phyloP scores from a whole-genome alignment of 2,329 filamentous ascomycete genomes.

The Phialemoniopsis sp. region DNA sequence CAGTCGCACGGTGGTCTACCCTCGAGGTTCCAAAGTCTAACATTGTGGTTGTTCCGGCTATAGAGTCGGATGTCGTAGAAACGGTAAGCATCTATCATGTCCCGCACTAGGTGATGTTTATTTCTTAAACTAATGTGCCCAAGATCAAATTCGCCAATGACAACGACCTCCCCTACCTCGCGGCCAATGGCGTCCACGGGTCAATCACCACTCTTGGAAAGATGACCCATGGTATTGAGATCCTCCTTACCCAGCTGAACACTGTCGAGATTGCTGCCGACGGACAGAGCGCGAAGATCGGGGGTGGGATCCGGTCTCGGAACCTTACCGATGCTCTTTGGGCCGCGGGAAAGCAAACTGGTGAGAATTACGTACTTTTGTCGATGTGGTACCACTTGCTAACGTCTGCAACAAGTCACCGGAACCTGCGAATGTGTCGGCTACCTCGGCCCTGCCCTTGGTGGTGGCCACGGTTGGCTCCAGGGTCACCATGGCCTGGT shows the following conservation, averaged over 20 bases:
- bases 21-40: constrained; percentile 35
- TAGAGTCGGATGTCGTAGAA: constrained; percentile 42
- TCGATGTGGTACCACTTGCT: too few relatives aligned
- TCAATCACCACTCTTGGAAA: constrained; percentile 41
- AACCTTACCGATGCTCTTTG: constrained; percentile 42
- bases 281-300: constrained; percentile 39
- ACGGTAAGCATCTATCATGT: constrained; percentile 26
- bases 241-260: constrained; percentile 39
- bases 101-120: not conserved
- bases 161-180: constrained; percentile 43
- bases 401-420: constrained; percentile 24
- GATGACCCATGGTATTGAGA: constrained; percentile 46
- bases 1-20: constrained; percentile 40
- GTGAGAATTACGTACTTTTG: constrained; percentile 13
- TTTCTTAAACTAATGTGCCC: not conserved
- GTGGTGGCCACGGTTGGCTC: constrained; percentile 53
- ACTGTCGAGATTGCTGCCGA: constrained; percentile 34
- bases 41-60: constrained; percentile 40
- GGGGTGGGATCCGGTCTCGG: constrained; percentile 42
- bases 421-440: constrained; percentile 47
- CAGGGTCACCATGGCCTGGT: constrained; percentile 50
- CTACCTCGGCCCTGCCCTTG: constrained; percentile 39
- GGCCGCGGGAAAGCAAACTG: constrained; percentile 45
- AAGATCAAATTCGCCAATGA: constrained; percentile 44
- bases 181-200: constrained; percentile 48